Percentiles rank a stretch among this genome's conserved stretches.
Evolutionary conservation across 768 basidiomycete genomes (phyloP).

Genomic region (Hygrocybe punicea): DNA sequence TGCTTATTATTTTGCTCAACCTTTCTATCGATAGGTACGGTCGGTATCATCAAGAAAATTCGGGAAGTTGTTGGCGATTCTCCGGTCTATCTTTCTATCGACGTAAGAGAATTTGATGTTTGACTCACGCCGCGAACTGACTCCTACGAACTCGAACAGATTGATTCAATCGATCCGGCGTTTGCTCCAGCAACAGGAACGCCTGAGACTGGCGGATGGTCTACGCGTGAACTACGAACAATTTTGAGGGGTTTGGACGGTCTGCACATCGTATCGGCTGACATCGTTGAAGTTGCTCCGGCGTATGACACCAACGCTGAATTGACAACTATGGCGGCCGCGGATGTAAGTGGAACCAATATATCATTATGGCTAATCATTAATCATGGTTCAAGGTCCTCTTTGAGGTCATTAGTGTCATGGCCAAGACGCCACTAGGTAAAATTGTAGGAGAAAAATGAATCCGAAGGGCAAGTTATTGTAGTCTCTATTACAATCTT

Average conservation of each 20-base stretch:
- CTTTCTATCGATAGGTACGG: constrained; percentile 46
- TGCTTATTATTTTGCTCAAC: background rate
- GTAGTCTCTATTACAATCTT: background rate
- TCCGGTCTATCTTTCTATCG: constrained; percentile 78
- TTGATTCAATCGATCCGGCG: constrained; percentile 76
- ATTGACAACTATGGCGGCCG: constrained; percentile 36
- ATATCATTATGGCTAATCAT: background rate
- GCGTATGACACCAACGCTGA: constrained; percentile 62
- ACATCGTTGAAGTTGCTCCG: constrained; percentile 83
- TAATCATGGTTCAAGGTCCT: constrained; percentile 46
- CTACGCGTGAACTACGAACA: constrained; percentile 74
- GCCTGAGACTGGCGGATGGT: constrained; percentile 83
- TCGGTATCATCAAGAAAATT: constrained; percentile 78
- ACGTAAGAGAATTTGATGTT: constrained; percentile 42
- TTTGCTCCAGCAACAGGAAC: constrained; percentile 84
- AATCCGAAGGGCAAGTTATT: background rate
- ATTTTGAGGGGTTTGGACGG: constrained; percentile 75
- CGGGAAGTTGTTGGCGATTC: constrained; percentile 68
- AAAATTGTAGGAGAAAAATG: constrained; percentile 36
- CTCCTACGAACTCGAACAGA: constrained; percentile 38
- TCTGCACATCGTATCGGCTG: constrained; percentile 72
- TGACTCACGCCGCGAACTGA: background rate
- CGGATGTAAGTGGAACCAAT: constrained; percentile 33
- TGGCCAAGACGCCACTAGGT: constrained; percentile 76
- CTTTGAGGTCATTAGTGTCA: constrained; percentile 72